Evolutionary conservation across 2,329 filamentous ascomycete genomes (phyloP), one percentile per base, ranked within the genome.

Genomic region (Phyllosticta citrichinensis): DNA sequence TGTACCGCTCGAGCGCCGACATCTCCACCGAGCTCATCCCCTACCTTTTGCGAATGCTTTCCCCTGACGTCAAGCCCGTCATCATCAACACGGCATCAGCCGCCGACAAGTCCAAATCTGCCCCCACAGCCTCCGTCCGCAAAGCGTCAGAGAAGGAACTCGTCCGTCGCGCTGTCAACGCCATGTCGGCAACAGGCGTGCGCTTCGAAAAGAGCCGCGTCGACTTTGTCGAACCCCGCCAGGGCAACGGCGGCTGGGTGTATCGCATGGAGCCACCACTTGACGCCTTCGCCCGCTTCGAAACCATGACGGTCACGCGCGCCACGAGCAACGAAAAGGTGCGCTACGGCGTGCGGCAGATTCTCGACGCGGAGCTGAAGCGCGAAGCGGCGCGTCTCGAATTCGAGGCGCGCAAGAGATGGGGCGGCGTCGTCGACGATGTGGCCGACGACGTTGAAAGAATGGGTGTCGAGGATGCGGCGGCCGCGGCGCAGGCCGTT

Each of bases 241-340:
- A 69, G 20, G 66, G 69, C 14, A 73, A 69, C 62, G 82, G 84
- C 35, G 86, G 83, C 66, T 97, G 86, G 81, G 87, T 96, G 9
- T 97, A 96, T 74, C 85, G 94, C 58, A 92, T 99, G 89, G 93
- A 97, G 69, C 94, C 94, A 82, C 79, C 84, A 0, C 80, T 99
- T n/a, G 94, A 99, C 73, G 79, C 82, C 9, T 80, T 97, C 0
- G 81, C 87, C 0, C 81, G 82, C 0, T 97, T 89, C 67, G 86
- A 89, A 66, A 90, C 90, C 0, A 83, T 83, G 3, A 47, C 17
- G 17, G 14, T 14, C 40, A 8, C 40, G 40, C 40, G 40, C 4
- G 12, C 40, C 17, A 76, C 70, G 2, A 70, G 80, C 3, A 82
- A 84, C 10, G 85, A 84, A 0, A 91, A 89, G 0, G 90, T 90